phyloP scores from a whole-genome alignment of 75 land plant species.

The Azolla pinnata region DNA sequence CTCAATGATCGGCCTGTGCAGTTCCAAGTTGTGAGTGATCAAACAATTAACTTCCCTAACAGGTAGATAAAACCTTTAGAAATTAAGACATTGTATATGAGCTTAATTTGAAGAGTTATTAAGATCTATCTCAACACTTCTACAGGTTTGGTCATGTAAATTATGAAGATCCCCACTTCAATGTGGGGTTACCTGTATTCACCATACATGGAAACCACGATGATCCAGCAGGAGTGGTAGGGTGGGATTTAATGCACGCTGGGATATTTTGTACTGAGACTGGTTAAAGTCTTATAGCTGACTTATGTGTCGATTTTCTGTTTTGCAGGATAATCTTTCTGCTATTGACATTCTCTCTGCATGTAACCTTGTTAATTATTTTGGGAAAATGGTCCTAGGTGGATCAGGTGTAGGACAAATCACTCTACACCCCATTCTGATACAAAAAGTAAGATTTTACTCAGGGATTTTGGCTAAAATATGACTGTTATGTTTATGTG shows the following conservation, averaged over 20 bases:
- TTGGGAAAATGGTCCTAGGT: constrained; percentile 93
- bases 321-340: constrained; percentile 83
- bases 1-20: constrained; percentile 83
- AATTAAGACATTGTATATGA: neutral
- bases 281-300: no score
- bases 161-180: constrained; percentile 96
- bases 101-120: neutral
- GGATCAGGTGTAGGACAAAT: constrained; percentile 97
- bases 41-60: constrained; percentile 82
- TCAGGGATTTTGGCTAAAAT: neutral
- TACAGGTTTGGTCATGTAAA: constrained; percentile 97
- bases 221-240: constrained; percentile 99
- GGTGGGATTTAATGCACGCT: constrained; percentile 10
- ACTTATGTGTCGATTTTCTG: no score
- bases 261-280: no score
- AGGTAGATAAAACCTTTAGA: constrained; percentile 30
- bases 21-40: constrained; percentile 98
- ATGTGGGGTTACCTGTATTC: constrained; percentile 93
- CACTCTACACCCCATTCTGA: constrained; percentile 74
- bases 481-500: no score
- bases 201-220: constrained; percentile 99
- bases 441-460: constrained; percentile 56
- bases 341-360: constrained; percentile 96
- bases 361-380: constrained; percentile 97
- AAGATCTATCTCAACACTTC: constrained; percentile 2